Evolutionary conservation across 164 flowering plant species (phyloP), one percentile per base, ranked within the genome.

Genomic region (Nelumbo lutea): DNA sequence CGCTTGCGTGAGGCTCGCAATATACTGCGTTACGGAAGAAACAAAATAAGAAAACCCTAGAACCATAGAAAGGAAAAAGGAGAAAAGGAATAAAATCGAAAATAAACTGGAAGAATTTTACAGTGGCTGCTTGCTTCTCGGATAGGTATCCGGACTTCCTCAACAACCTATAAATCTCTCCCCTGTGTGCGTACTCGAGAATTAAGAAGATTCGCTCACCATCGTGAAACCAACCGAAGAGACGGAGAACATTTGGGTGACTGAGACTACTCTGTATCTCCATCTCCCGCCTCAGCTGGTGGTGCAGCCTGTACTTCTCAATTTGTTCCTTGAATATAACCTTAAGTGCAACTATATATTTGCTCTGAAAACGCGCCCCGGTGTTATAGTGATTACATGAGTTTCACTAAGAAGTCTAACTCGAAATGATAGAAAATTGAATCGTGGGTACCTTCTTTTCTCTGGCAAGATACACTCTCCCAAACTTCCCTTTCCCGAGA

Each of bases 191-290:
- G 60, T 89, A 95, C 78, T 92, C 99, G n/a, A 95, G 88, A 44
- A 92, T 88, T 83, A 95, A 69, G 82, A 81, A 84, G 55, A 95
- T 82, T 15, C 97, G 87, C 6, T 90, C 90, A 0, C 59, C 78
- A 59, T 95, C 99, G 39, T 86, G 84, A 68, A 95, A 95, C 96
- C 96, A 95, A 14, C 97, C 98, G 41, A 73, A 89, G 61, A 95
- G 90, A 3, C 94, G 82, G 47, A 95, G 80, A 43, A 95, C 81
- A 58, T 92, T 89, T 0, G 97, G 99, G 76, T 95, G 97, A 43
- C 70, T 75, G 52, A 95, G 94, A 4, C 57, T 53, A 4, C 57
- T 53, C 57, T 53, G 57, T 9, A 53, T 53, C 57, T 53, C 57
- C 57, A 44, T 69, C 68, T 95, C 99, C 67, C 99, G 79, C 71